These are phyloP conservation scores for Metschnikowia aberdeeniae DNA, from an alignment of 805 yeast genomes.

Conservation along the genomic window DNA sequence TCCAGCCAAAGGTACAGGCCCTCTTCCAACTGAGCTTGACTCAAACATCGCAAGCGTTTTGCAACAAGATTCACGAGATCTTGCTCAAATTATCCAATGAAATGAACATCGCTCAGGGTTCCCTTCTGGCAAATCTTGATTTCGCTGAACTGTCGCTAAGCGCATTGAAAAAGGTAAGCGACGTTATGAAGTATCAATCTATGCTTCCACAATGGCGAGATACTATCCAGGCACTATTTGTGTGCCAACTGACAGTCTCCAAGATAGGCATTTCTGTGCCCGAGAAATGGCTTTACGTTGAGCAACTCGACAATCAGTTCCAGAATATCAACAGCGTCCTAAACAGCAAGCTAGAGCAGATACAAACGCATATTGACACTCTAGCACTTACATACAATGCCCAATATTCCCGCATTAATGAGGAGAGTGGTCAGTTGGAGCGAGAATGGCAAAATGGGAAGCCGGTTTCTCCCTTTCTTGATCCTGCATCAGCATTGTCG, in stretches of 20 bases:
- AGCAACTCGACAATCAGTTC: slow-evolving; percentile 55
- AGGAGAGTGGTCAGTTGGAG: slow-evolving; percentile 24
- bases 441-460: slow-evolving; percentile 47
- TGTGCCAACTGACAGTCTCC: slow-evolving; percentile 35
- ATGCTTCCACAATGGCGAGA: slow-evolving; percentile 12
- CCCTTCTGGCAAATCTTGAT: neutral
- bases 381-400: slow-evolving; percentile 39
- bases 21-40: neutral
- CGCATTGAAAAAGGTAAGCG: slow-evolving; percentile 1
- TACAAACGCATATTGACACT: slow-evolving; percentile 41
- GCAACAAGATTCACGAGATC: slow-evolving; percentile 3
- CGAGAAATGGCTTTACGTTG: slow-evolving; percentile 53
- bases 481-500: slow-evolving; percentile 43
- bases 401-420: slow-evolving; percentile 36
- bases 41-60: slow-evolving; percentile 1
- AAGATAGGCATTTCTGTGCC: slow-evolving; percentile 48
- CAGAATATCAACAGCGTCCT: slow-evolving; percentile 39
- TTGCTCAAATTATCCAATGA: slow-evolving; percentile 4
- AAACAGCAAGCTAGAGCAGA: slow-evolving; percentile 26
- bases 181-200: slow-evolving; percentile 1
- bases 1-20: slow-evolving; percentile 2
- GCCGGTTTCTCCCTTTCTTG: slow-evolving; percentile 41
- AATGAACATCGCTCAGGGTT: slow-evolving; percentile 4
- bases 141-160: neutral
- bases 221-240: slow-evolving; percentile 3